phyloP scores from a whole-genome alignment of 2,329 filamentous ascomycete genomes.

The Lasiodiplodia theobromae region DNA sequence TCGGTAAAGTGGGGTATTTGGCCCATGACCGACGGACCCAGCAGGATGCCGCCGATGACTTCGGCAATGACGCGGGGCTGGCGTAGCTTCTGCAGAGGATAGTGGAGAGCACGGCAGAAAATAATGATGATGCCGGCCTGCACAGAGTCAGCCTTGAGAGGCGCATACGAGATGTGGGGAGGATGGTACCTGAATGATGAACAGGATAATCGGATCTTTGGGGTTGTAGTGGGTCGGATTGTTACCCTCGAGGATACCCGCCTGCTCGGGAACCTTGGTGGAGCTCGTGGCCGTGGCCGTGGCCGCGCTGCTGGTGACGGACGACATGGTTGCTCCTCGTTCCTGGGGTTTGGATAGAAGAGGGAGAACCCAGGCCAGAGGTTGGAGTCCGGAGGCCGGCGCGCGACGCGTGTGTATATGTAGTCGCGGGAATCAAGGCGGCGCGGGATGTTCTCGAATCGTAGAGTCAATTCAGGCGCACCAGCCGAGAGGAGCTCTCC shows the following conservation, averaged over 20 bases:
- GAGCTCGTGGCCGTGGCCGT: conserved; percentile 25
- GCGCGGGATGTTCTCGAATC: background rate
- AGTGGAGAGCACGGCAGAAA: conserved; percentile 77
- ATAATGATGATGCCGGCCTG: conserved; percentile 77
- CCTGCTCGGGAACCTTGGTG: conserved; percentile 60
- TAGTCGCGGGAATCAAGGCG: background rate
- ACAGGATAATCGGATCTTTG: conserved; percentile 75
- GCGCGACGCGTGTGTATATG: background rate
- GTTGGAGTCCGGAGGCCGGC: background rate
- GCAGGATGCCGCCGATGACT: conserved; percentile 82
- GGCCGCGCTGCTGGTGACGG: conserved; percentile 23
- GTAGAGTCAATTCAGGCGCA: conserved; percentile 12
- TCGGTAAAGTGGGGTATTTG: conserved; percentile 79
- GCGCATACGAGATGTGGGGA: conserved; percentile 19
- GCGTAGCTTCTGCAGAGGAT: conserved; percentile 76
- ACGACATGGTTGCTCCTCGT: conserved; percentile 20
- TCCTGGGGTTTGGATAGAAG: background rate
- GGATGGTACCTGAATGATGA: conserved; percentile 72
- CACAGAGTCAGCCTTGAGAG: conserved; percentile 9
- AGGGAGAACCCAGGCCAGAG: background rate
- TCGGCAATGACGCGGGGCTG: conserved; percentile 86
- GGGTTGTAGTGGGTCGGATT: conserved; percentile 73
- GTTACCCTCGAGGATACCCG: conserved; percentile 73
- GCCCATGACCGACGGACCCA: conserved; percentile 88
- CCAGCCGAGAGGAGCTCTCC: background rate